Evolutionary conservation across 169 alveolate species (phyloP).

Genomic region (Cryptosporidium ubiquitum): DNA sequence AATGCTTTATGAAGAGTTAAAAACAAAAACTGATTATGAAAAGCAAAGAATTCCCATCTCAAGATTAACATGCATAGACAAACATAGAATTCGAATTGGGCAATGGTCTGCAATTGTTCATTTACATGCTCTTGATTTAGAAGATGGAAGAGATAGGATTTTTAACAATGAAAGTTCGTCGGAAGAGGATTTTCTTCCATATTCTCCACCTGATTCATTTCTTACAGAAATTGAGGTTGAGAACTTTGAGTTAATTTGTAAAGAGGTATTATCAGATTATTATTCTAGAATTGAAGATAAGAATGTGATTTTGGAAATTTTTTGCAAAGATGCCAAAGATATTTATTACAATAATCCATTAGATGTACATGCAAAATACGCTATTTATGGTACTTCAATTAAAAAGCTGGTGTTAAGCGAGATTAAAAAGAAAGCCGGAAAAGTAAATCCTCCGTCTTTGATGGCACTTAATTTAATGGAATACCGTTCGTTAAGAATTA

Average conservation of each 20-base stretch:
- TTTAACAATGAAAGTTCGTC: neutral
- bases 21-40: conserved; percentile 21
- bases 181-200: conserved; percentile 25
- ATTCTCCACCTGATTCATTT: conserved; percentile 50
- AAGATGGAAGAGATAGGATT: conserved; percentile 65
- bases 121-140: conserved; percentile 66
- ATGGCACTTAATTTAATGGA: conserved; percentile 49
- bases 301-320: conserved; percentile 9
- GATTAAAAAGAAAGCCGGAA: conserved; percentile 37
- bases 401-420: neutral
- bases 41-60: conserved; percentile 55
- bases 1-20: conserved; percentile 56
- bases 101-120: conserved; percentile 73
- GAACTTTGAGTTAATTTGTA: conserved; percentile 25
- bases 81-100: conserved; percentile 51
- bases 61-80: conserved; percentile 48
- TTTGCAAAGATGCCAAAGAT: conserved; percentile 56
- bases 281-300: conserved; percentile 51
- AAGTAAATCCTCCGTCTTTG: conserved; percentile 41
- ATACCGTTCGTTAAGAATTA: conserved; percentile 43
- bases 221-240: conserved; percentile 46
- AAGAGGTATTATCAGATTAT: neutral
- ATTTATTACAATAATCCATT: conserved; percentile 41
- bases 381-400: conserved; percentile 32
- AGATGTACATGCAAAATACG: conserved; percentile 17